Evolutionary conservation across 164 flowering plant species (phyloP), one percentile per base, ranked within the genome.

Genomic region (Stephania japonica): DNA sequence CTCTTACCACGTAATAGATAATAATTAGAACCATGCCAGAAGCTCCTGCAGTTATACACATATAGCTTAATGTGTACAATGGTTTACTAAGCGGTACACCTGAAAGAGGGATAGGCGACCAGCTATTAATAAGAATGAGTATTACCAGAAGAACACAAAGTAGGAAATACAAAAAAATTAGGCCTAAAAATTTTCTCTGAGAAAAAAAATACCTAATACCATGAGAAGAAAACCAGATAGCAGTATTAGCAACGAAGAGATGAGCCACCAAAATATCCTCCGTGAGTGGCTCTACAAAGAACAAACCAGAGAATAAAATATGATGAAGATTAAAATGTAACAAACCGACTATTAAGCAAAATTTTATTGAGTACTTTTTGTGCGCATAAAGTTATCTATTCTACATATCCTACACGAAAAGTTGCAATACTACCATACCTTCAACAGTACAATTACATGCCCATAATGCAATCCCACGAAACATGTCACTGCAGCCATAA

Each of bases 401-500:
- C n/a, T 67, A 32, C 14, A 67, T 3, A 26, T 25, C 32, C n/a
- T 32, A 67, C 5, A 32, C 38, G 38, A 32, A 32, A 32, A 32
- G 4, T 32, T 32, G 38, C 38, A 32, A 71, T 56, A 69, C 47
- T 67, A 59, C 19, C 69, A 74, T 77, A 90, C 97, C 91, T 87
- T 84, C 70, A 67, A 80, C 82, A 86, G 83, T 65, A 87, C 83
- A 75, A 86, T 73, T 67, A 90, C 76, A 77, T 90, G 97, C 12
- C 91, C 97, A 71, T 72, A 89, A 27, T 91, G 91, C 87, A 91
- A 71, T 63, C 94, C 97, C 73, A 88, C 68, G 32, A 87, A 82
- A 74, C 94, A 91, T 66, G 97, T 90, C 32, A 84, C 67, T 21
- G 87, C 85, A 72, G 94, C 93, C 90, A 89, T 87, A 75, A 89